A percentile compares a stretch with the other conserved stretches of the same genome.
Conservation (phyloP, 2,329 filamentous ascomycete genomes). For the Cercospora zeae-maydis region DNA sequence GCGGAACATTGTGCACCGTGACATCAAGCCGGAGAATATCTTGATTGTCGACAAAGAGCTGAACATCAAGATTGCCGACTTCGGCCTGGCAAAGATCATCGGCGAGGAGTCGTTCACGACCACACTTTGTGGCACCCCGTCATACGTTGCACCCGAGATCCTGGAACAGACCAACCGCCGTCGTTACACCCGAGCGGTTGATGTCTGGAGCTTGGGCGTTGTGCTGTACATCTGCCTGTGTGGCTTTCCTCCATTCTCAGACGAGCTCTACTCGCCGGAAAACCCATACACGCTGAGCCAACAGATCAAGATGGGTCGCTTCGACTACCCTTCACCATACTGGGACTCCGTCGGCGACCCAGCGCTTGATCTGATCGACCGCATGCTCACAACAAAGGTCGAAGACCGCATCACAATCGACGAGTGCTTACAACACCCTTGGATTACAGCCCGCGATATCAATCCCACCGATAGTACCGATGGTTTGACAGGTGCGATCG, state of each 20-base stretch:
- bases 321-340: constrained; percentile 94
- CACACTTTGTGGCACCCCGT: constrained; percentile 87
- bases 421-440: constrained; percentile 85
- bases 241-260: constrained; percentile 94
- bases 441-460: constrained; percentile 58
- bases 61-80: constrained; percentile 89
- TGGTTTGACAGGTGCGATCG: constrained; percentile 82
- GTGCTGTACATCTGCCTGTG: constrained; percentile 96
- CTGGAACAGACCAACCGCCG: constrained; percentile 75
- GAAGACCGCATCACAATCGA: constrained; percentile 82
- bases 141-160: constrained; percentile 90
- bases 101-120: constrained; percentile 98
- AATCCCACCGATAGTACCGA: constrained; percentile 75
- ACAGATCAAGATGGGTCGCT: constrained; percentile 83
- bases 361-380: constrained; percentile 88
- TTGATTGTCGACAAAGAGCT: constrained; percentile 80
- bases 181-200: constrained; percentile 90
- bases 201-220: constrained; percentile 96
- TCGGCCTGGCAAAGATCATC: constrained; percentile 96
- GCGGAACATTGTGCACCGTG: constrained; percentile 92
- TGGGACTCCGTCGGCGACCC: constrained; percentile 87
- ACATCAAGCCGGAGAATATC: constrained; percentile 98
- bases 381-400: constrained; percentile 87
- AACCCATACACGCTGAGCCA: constrained; percentile 84
- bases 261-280: constrained; percentile 73